Evolutionary conservation across 2,329 filamentous ascomycete genomes (phyloP).

Genomic region (Pestalotiopsis sp.): DNA sequence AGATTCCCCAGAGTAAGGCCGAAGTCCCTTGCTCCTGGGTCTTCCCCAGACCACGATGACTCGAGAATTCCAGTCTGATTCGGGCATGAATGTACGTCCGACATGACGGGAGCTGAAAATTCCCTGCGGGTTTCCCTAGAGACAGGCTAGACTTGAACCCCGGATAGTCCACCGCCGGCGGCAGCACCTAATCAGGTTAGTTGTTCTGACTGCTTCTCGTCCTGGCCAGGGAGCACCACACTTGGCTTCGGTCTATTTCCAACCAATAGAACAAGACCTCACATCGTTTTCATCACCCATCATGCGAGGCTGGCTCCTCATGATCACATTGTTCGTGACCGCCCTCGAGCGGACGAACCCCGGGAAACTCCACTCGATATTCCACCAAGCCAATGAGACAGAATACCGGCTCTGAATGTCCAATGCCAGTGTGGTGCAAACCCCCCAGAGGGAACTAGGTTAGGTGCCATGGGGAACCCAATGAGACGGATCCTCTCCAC

Average conservation of each 20-base stretch:
- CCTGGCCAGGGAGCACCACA: not conserved
- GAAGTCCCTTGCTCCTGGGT: not conserved
- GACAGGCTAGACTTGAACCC: not conserved
- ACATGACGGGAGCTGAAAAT: not conserved
- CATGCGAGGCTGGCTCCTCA: not conserved
- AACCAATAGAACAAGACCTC: not conserved
- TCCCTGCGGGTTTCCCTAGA: not conserved
- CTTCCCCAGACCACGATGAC: too few species aligned
- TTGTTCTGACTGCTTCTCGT: not conserved
- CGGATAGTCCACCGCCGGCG: not conserved
- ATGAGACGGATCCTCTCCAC: not conserved
- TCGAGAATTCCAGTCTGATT: not conserved
- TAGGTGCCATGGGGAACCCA: not conserved
- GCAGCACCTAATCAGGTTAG: not conserved
- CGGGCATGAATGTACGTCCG: not conserved
- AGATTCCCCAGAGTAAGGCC: not conserved
- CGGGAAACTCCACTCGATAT: not conserved
- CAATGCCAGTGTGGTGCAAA: not conserved
- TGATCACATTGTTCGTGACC: not conserved
- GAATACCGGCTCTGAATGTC: not conserved
- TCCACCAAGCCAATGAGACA: not conserved
- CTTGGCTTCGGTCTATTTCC: not conserved
- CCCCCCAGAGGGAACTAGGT: not conserved
- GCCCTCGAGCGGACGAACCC: not conserved
- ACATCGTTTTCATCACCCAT: not conserved